phyloP scores from a whole-genome alignment of 1,139 yeast genomes.

The Yamadazyma sp. region DNA sequence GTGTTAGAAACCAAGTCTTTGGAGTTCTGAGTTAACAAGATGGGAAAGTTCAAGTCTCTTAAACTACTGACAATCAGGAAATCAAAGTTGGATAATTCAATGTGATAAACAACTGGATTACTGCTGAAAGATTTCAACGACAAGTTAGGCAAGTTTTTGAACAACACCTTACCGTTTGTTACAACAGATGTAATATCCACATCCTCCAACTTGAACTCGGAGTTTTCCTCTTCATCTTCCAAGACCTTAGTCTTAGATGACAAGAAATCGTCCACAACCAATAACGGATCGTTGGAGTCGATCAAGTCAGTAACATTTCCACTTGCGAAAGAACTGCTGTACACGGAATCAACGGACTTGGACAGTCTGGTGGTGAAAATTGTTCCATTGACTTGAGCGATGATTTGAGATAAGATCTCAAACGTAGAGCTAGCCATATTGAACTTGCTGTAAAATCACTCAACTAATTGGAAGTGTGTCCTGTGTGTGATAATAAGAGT shows the following conservation, averaged over 20 bases:
- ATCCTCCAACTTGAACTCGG: slow-evolving; percentile 4
- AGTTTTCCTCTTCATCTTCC: slow-evolving; percentile 11
- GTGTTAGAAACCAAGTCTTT: slow-evolving; percentile 49
- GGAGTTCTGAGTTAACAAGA: slow-evolving; percentile 62
- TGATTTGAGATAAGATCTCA: slow-evolving; percentile 18
- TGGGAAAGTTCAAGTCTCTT: slow-evolving; percentile 65
- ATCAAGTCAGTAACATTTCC: slow-evolving; percentile 28
- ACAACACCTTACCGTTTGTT: slow-evolving; percentile 54
- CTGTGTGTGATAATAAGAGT: too few relatives aligned
- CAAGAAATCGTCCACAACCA: slow-evolving; percentile 36
- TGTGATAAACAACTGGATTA: slow-evolving; percentile 57
- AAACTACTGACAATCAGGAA: slow-evolving; percentile 65
- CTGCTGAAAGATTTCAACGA: slow-evolving; percentile 39
- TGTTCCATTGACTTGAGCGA: slow-evolving; percentile 25
- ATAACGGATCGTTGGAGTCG: slow-evolving; percentile 56
- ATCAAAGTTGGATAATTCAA: slow-evolving; percentile 57
- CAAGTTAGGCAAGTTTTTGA: slow-evolving; percentile 56
- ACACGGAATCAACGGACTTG: slow-evolving; percentile 41
- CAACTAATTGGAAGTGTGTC: too few relatives aligned
- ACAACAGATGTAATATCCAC: slow-evolving; percentile 48
- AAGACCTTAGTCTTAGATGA: slow-evolving; percentile 9
- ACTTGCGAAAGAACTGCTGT: slow-evolving; percentile 22
- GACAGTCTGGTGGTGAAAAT: slow-evolving; percentile 49
- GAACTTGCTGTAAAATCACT: not conserved
- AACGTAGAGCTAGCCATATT: slow-evolving; percentile 10